phyloP scores from a whole-genome alignment of 345 rosid genomes.

The Eucalyptus tenuipes region DNA sequence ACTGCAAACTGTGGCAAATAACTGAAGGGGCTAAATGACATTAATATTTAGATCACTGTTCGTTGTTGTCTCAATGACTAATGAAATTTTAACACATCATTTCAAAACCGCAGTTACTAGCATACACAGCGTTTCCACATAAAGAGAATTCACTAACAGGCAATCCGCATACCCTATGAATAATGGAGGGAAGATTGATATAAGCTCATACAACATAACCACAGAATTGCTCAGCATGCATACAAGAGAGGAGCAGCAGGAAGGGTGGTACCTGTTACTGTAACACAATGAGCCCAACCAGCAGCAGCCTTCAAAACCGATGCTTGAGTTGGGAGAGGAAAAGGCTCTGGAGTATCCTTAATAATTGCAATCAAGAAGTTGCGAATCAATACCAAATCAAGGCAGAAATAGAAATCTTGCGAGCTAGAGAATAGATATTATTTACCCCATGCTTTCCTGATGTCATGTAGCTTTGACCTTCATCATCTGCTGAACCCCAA shows the following conservation, averaged over 20 bases:
- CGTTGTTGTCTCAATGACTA: neutral
- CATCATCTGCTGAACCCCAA: conserved; percentile 76
- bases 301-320: conserved; percentile 47
- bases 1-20: neutral
- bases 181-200: neutral
- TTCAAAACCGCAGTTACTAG: neutral
- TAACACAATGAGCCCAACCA: conserved; percentile 87
- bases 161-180: neutral
- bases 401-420: neutral
- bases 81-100: neutral
- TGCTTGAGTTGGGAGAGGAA: conserved; percentile 58
- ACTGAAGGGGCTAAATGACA: neutral
- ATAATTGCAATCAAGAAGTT: conserved; percentile 1
- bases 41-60: neutral
- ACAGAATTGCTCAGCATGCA: neutral
- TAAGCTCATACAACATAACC: neutral
- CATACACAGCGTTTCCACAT: neutral
- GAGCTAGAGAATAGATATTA: conserved; percentile 1
- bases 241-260: neutral
- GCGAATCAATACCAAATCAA: conserved; percentile 6
- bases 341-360: conserved; percentile 71
- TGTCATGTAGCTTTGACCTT: conserved; percentile 57
- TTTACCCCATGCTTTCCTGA: conserved; percentile 86
- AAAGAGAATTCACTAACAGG: neutral
- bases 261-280: conserved; percentile 38